phyloP scores from a whole-genome alignment of 2,329 filamentous ascomycete genomes.

The Aspergillaceae sp. region DNA sequence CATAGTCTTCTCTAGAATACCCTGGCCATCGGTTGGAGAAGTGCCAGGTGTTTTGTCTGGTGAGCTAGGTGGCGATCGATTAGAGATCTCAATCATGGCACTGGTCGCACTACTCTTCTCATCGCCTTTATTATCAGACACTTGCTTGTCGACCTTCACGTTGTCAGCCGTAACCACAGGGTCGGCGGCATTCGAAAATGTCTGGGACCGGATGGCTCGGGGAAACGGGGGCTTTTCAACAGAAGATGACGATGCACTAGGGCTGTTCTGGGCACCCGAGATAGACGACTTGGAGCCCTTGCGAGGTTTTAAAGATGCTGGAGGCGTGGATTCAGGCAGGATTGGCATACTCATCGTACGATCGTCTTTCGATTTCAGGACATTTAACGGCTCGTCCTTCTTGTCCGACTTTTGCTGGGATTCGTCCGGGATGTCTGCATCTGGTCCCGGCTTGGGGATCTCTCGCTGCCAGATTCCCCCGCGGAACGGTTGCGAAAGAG shows the following conservation, averaged over 20 bases:
- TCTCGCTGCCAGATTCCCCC: slow-evolving; percentile 68
- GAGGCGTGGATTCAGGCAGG: slow-evolving; percentile 16
- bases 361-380: slow-evolving; percentile 26
- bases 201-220: slow-evolving; percentile 51
- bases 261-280: slow-evolving; percentile 12
- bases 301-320: slow-evolving; percentile 18
- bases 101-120: slow-evolving; percentile 53
- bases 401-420: slow-evolving; percentile 13
- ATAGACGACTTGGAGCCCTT: slow-evolving; percentile 20
- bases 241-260: slow-evolving; percentile 19
- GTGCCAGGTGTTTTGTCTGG: slow-evolving; percentile 41
- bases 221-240: slow-evolving; percentile 38
- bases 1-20: slow-evolving; percentile 26
- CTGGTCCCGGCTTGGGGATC: slow-evolving; percentile 33
- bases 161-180: slow-evolving; percentile 61
- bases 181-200: slow-evolving; percentile 54
- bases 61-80: slow-evolving; percentile 49
- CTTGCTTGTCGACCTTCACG: slow-evolving; percentile 57
- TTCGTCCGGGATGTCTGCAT: slow-evolving; percentile 31
- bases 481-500: slow-evolving; percentile 65
- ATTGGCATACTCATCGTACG: slow-evolving; percentile 26
- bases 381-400: slow-evolving; percentile 16
- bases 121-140: slow-evolving; percentile 46
- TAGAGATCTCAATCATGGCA: slow-evolving; percentile 61
- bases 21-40: slow-evolving; percentile 31